These are phyloP conservation scores for Sporothrix mexicana DNA, from an alignment of 2,329 filamentous ascomycete species.

Conservation along the genomic window DNA sequence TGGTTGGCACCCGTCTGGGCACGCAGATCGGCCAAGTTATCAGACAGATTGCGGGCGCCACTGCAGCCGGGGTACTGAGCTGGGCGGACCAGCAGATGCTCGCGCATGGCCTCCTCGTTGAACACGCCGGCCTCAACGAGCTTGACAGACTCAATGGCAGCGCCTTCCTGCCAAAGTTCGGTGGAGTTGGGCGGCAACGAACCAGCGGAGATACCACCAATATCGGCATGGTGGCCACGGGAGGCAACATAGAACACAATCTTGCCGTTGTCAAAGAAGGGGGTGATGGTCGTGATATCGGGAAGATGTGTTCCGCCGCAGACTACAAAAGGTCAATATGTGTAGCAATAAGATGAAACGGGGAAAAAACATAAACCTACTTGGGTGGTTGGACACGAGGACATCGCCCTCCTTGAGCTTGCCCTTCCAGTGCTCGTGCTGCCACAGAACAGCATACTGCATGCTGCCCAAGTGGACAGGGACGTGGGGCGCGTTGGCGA, in stretches of 20 bases:
- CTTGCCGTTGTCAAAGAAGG: slow-evolving; percentile 70
- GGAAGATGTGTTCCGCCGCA: slow-evolving; percentile 69
- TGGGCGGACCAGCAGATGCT: slow-evolving; percentile 69
- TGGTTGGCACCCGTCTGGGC: slow-evolving; percentile 77
- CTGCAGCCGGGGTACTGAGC: slow-evolving; percentile 71
- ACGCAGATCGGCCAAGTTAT: slow-evolving; percentile 77
- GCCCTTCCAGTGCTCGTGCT: slow-evolving; percentile 79
- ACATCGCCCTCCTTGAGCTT: slow-evolving; percentile 81
- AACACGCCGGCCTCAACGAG: slow-evolving; percentile 77
- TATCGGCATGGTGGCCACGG: slow-evolving; percentile 81
- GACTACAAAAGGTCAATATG: neutral
- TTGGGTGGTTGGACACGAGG: slow-evolving; percentile 79
- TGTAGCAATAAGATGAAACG: neutral
- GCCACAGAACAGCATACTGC: slow-evolving; percentile 79
- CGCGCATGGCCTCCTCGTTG: slow-evolving; percentile 74
- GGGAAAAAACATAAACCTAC: neutral
- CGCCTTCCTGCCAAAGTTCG: slow-evolving; percentile 68
- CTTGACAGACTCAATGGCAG: slow-evolving; percentile 68
- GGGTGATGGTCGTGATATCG: slow-evolving; percentile 81
- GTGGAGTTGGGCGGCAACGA: slow-evolving; percentile 80
- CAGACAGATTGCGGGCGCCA: slow-evolving; percentile 72
- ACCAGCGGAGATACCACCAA: slow-evolving; percentile 80
- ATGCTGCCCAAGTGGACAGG: slow-evolving; percentile 82
- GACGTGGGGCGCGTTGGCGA: slow-evolving; percentile 79
- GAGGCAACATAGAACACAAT: slow-evolving; percentile 85